phyloP scores from a whole-genome alignment of 1,284 basidiomycete species.

The Phylloporus sp. region DNA sequence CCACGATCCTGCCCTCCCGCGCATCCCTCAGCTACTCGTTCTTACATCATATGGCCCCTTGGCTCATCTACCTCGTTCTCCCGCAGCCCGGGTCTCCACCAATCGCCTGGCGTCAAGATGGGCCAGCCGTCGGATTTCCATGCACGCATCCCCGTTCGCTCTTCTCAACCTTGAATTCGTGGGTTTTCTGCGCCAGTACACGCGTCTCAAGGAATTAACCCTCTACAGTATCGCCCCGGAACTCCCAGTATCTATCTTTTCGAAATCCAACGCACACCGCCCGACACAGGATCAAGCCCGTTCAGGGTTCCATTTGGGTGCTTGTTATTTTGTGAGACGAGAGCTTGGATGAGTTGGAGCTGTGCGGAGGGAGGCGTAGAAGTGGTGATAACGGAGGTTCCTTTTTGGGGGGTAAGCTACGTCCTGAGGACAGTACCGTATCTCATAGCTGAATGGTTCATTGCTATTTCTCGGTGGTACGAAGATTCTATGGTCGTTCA shows the following conservation, averaged over 20 bases:
- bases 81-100: constrained; percentile 47
- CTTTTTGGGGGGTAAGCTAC: constrained; percentile 43
- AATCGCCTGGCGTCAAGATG: constrained; percentile 37
- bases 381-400: constrained; percentile 35
- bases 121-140: constrained; percentile 34
- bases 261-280: constrained; percentile 35
- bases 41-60: constrained; percentile 46
- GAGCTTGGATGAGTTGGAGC: constrained; percentile 28
- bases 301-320: constrained; percentile 40
- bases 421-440: not conserved
- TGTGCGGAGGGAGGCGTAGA: constrained; percentile 39
- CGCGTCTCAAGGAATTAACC: constrained; percentile 46
- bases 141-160: constrained; percentile 45
- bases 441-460: not conserved
- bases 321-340: constrained; percentile 45
- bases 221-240: constrained; percentile 41
- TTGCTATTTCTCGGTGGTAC: constrained; percentile 27
- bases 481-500: constrained; percentile 46
- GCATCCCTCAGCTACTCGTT: constrained; percentile 38
- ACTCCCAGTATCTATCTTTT: constrained; percentile 48
- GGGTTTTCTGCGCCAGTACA: constrained; percentile 43
- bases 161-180: constrained; percentile 38
- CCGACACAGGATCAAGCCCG: constrained; percentile 31
- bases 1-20: constrained; percentile 47
- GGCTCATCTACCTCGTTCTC: constrained; percentile 39